phyloP scores from a whole-genome alignment of 2,329 filamentous ascomycete genomes.

The Elsinoe australis region DNA sequence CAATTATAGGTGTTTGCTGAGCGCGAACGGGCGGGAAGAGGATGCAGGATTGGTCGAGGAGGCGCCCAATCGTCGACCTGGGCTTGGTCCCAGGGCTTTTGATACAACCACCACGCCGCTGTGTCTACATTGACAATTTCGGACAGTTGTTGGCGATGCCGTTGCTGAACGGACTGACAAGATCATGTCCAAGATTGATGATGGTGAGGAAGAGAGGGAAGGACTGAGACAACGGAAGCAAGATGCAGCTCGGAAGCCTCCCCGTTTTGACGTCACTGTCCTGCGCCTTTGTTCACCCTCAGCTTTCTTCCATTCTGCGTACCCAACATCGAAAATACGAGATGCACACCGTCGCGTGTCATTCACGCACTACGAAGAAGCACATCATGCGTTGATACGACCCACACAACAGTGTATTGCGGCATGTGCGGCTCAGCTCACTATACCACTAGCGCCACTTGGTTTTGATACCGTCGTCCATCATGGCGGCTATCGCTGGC shows the following conservation, averaged over 20 bases:
- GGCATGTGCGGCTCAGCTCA: slow-evolving; percentile 15
- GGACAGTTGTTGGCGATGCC: too few species aligned
- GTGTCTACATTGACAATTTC: not conserved
- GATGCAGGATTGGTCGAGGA: slow-evolving; percentile 8
- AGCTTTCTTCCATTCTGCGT: too few species aligned
- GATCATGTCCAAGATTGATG: too few species aligned
- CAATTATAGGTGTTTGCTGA: slow-evolving; percentile 4
- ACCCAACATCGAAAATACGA: too few species aligned
- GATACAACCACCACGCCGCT: slow-evolving; percentile 2
- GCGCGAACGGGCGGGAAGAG: not conserved
- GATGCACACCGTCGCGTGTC: slow-evolving; percentile 10
- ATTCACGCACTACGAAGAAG: too few species aligned
- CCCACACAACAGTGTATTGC: too few species aligned
- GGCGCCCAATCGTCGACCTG: not conserved
- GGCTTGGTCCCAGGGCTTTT: too few species aligned
- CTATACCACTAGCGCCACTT: slow-evolving; percentile 10
- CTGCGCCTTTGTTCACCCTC: not conserved
- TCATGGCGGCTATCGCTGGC: slow-evolving; percentile 12
- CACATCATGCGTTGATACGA: too few species aligned
- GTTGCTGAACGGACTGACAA: too few species aligned
- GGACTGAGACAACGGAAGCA: not conserved
- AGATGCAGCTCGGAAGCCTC: not conserved
- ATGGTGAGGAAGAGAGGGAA: too few species aligned
- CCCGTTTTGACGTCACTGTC: not conserved
- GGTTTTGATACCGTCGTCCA: slow-evolving; percentile 5